Evolutionary conservation across 306 rosid species (phyloP), one percentile per base, ranked within the genome.

Genomic region (Phaseolus lunatus): DNA sequence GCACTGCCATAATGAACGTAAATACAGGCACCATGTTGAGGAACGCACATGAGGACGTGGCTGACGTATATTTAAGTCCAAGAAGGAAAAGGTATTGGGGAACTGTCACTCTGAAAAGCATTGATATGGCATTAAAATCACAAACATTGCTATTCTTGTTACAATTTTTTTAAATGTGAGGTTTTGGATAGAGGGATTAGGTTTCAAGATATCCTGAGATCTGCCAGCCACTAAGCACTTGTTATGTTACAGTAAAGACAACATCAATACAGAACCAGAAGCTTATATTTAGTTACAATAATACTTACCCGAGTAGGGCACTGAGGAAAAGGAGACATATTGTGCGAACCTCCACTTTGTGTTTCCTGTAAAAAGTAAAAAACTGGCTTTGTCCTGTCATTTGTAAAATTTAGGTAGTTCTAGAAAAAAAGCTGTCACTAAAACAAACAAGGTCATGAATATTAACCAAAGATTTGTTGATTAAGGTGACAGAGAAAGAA

Each of bases 1-100:
- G 89, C 31, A 92, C 87, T 23, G 96, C 92, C 57, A 90, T 39
- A 24, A 94, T 63, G 87, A 94, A 94, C 3, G 98, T 94, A 83
- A 83, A 75, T 31, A 88, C 95, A 3, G 95, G 97, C 72, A 90
- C 98, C 83, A 77, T 83, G 85, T 92, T 94, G 89, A 92, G 72
- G 87, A 94, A 94, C 56, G 98, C 97, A 82, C 97, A 94, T 0
- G 97, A 71, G 86, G 85, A 87, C 16, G 96, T 89, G 8, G 95
- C 87, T 43, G 97, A 88, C 15, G 98, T 94, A 80, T 84, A 84
- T 65, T 86, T 77, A 49, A 94, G 97, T 77, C 97, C 98, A 66
- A 86, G 78, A 56, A 92, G 97, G 79, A 89, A 88, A 18, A 86
- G 75, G 86, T 82, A 89, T 27, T 90, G 88, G 10, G 97, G 84